Conservation (phyloP, 2,329 filamentous ascomycete species). For the Diaporthe eres region DNA sequence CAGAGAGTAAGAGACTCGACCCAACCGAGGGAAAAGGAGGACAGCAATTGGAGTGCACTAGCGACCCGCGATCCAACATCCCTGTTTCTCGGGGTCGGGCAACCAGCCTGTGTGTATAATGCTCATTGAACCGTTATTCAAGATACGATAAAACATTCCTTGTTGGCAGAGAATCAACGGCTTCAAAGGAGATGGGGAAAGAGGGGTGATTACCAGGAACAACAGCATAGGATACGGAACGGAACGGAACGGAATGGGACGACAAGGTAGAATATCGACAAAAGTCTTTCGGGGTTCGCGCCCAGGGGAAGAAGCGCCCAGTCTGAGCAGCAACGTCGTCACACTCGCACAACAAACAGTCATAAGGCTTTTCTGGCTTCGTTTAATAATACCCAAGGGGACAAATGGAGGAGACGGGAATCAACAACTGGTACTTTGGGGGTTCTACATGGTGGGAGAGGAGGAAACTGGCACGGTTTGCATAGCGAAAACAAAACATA, state of each 20-base stretch:
- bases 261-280: constrained; percentile 19
- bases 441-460: constrained; percentile 29
- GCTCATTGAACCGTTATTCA: background rate
- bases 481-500: constrained; percentile 40
- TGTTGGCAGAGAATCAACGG: background rate
- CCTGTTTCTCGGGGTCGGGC: background rate
- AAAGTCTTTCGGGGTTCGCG: constrained; percentile 21
- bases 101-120: background rate
- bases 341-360: constrained; percentile 2
- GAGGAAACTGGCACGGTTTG: constrained; percentile 33
- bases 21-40: too few relatives aligned
- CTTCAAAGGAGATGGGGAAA: background rate
- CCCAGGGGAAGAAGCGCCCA: constrained; percentile 6
- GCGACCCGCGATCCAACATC: background rate
- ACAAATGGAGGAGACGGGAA: constrained; percentile 16
- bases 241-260: background rate
- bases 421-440: constrained; percentile 23
- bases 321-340: constrained; percentile 12
- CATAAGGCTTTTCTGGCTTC: constrained; percentile 11
- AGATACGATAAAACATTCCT: background rate
- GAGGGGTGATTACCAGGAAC: background rate
- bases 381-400: constrained; percentile 26
- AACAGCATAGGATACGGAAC: constrained; percentile 1
- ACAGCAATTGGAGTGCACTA: too few relatives aligned
- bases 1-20: background rate